A percentile compares a stretch with the other conserved stretches of the same genome.
These are phyloP conservation scores for Colletotrichum sp. DNA, from an alignment of 2,329 filamentous ascomycete genomes.

Conservation along the genomic window DNA sequence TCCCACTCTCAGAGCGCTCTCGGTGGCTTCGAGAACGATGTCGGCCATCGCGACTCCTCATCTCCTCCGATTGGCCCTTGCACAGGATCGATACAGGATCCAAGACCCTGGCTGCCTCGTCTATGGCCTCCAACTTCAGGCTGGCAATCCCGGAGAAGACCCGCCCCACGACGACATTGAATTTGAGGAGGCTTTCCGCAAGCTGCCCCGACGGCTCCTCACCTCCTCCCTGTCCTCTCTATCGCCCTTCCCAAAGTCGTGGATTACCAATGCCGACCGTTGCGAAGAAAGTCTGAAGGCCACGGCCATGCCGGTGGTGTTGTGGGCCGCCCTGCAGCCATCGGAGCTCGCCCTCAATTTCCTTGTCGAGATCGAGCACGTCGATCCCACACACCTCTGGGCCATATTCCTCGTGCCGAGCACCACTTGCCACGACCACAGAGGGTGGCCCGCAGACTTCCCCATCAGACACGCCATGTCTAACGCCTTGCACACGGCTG, in stretches of 20 bases:
- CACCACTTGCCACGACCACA: neutral
- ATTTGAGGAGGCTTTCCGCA: neutral
- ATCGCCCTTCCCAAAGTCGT: neutral
- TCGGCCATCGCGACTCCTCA: neutral
- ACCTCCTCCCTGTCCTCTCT: rapidly evolving
- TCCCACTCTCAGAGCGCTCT: neutral
- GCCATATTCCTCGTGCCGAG: neutral
- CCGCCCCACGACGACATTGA: neutral
- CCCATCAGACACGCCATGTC: neutral
- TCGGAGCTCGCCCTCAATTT: neutral
- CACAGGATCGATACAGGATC: neutral
- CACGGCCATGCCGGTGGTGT: neutral
- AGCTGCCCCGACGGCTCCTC: neutral
- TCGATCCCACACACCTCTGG: neutral
- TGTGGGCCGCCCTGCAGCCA: neutral
- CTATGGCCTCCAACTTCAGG: neutral
- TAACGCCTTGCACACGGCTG: neutral
- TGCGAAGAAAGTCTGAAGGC: neutral
- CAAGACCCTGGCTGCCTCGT: neutral
- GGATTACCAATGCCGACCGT: neutral
- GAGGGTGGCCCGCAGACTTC: neutral
- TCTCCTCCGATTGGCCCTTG: neutral
- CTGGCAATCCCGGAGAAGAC: rapidly evolving
- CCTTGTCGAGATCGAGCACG: neutral
- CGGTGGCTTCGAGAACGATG: neutral